Base-by-base conservation (phyloP, 164 flowering plant species). In the Stephania japonica region DNA sequence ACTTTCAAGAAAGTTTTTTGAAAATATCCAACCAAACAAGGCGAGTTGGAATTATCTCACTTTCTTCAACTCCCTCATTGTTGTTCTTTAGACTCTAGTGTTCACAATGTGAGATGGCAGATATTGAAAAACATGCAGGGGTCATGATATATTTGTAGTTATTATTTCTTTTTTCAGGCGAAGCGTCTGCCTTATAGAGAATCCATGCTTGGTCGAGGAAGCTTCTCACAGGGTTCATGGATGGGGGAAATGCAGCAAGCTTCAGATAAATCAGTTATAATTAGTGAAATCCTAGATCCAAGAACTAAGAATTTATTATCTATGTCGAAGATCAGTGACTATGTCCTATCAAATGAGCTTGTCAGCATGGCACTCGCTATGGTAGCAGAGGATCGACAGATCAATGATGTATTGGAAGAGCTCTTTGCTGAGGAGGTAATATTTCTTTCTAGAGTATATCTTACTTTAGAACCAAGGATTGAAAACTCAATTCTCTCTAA, bases 311-410 rank as follows among this genome's bases (percentile, higher is more conserved):
- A 91, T 76, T 73, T 91, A 64, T 69, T 91, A 68, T 84, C 92
- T 70, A 88, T 91, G 94, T 91, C 97, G 78, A 91, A 84, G 78
- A 91, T 91, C 69, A 90, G 97, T 78, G 97, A 91, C 79, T 91
- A 89, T 78, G 97, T 91, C 73, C 64, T 89, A 56, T 91, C 97
- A 70, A 91, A 91, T 81, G 97, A 89, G 82, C 94, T 89, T 59
- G 94, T 91, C 69, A 89, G 97, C 86, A 91, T 91, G 97, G 97
- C 97, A 26, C 50, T 91, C 53, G 94, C 97, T 47, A 91, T 91
- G 94, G 97, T 89, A 61, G 92, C 97, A 5, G 97, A 91, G 81
- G 97, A 91, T 72, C 90, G 89, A 56, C 92, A 91, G 73, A 88
- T 91, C 82, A 91, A 91, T 74, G 83, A 86, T 81, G 91, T 88